phyloP scores from a whole-genome alignment of 2,329 filamentous ascomycete genomes.

The Penicillium concentricum region DNA sequence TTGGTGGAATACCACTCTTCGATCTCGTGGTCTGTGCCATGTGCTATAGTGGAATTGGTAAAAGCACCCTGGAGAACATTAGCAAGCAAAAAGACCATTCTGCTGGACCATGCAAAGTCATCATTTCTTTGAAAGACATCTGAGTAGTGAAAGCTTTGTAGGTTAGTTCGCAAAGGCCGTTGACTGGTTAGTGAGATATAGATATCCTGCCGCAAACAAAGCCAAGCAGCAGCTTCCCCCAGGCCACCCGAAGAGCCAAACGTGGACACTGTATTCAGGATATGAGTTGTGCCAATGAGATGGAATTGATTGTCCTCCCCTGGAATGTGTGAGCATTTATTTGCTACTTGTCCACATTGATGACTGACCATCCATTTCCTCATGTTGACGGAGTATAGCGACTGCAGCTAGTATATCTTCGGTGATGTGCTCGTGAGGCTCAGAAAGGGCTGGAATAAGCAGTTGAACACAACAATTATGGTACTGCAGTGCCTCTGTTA shows the following conservation, averaged over 20 bases:
- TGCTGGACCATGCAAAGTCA: slow-evolving; percentile 39
- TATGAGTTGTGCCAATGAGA: slow-evolving; percentile 35
- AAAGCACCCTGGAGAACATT: slow-evolving; percentile 28
- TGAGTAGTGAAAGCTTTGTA: slow-evolving; percentile 36
- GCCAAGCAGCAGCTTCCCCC: slow-evolving; percentile 41
- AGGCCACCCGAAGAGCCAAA: slow-evolving; percentile 41
- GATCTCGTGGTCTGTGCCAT: slow-evolving; percentile 7
- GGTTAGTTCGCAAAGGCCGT: slow-evolving; percentile 34
- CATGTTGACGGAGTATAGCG: slow-evolving; percentile 36
- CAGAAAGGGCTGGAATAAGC: slow-evolving; percentile 34
- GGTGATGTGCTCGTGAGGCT: slow-evolving; percentile 20
- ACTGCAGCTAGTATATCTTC: slow-evolving; percentile 36
- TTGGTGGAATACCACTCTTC: slow-evolving; percentile 24
- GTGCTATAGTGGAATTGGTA: not conserved
- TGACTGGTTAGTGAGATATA: slow-evolving; percentile 38
- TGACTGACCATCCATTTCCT: slow-evolving; percentile 33
- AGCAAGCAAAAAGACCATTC: slow-evolving; percentile 38
- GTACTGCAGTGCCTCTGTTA: slow-evolving; percentile 32
- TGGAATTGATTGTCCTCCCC: slow-evolving; percentile 37
- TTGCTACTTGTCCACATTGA: not conserved
- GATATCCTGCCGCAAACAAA: slow-evolving; percentile 41
- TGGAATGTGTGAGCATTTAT: slow-evolving; percentile 8
- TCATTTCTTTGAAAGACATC: slow-evolving; percentile 33
- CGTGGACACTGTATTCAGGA: slow-evolving; percentile 38
- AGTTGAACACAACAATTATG: slow-evolving; percentile 36